Base-by-base conservation (phyloP, 768 basidiomycete species). In the Mrakia hoshinonis region DNA sequence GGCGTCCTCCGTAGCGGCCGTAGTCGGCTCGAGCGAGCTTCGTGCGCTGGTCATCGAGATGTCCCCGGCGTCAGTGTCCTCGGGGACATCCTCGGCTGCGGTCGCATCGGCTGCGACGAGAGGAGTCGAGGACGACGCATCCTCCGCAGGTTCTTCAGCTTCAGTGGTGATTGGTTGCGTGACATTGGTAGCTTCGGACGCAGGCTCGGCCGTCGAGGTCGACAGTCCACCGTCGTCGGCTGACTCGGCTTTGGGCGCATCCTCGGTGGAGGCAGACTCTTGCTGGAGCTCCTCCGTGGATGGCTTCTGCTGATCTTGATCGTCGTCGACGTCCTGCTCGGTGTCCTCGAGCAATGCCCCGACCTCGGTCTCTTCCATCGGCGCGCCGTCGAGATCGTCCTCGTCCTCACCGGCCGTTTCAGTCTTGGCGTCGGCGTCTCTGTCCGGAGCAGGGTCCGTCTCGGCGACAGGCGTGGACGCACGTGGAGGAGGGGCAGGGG, bases 121-220 rank as follows among this genome's bases (percentile, higher is more conserved):
- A 22, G 34, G 34, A 5, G 43, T 43, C 43, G 43, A 7, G 6
- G 58, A 36, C 4, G 58, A 36, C 31, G n/a, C n/a, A n/a, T 31
- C 18, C 11, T 61, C 58, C 31, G 9, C 26, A 3, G 55, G 34
- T 34, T 31, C 31, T 5, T 29, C 29, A 34, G 34, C 24, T 20
- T 43, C 43, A 13, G 54, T 26, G 34, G 18, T 55, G 54, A 0
- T 55, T 18, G 26, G 22, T n/a, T 4, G n/a, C 22, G 36, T 31
- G 22, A 13, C 31, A 10, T 18, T 24, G 15, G 69, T 29, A 7
- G 24, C 64, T 1, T 66, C 64, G 20, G 49, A 46, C 7, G 75
- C 2, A 74, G 73, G 3, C 67, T 64, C 24, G 76, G 75, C 48
- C 73, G 72, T 63, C 13, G 69, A 65, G 6, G 74, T 68, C 36